Evolutionary conservation across 345 rosid species (phyloP).

Genomic region (Eutrema japonicum): DNA sequence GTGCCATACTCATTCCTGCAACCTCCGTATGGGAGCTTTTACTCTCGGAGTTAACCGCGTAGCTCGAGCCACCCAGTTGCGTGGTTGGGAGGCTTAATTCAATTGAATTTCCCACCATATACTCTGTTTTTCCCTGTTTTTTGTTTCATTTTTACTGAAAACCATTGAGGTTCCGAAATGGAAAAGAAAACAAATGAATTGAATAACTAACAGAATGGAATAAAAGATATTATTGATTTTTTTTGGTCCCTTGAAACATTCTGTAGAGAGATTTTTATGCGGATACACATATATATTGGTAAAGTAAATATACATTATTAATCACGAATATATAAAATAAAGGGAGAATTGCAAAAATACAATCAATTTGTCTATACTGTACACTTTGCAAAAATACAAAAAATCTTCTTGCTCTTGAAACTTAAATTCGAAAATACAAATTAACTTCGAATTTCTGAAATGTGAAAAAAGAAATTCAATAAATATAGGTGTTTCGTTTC

Average conservation of each 20-base stretch:
- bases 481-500: background rate
- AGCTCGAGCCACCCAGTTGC: constrained; percentile 80
- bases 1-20: constrained; percentile 87
- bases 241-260: background rate
- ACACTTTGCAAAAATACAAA: background rate
- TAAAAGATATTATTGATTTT: constrained; percentile 1
- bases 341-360: background rate
- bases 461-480: background rate
- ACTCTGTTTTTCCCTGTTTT: constrained; percentile 26
- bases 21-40: constrained; percentile 98
- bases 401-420: background rate
- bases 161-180: constrained; percentile 38
- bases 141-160: constrained; percentile 27
- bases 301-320: background rate
- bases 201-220: constrained; percentile 35
- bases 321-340: background rate
- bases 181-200: constrained; percentile 32
- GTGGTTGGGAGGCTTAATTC: constrained; percentile 95
- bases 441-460: background rate
- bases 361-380: background rate
- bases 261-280: background rate
- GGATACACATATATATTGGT: background rate
- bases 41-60: constrained; percentile 96
- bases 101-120: background rate
- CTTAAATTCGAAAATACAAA: background rate